A percentile compares a stretch with the other conserved stretches of the same genome.
These are phyloP conservation scores for Lasiodiplodia theobromae DNA, from an alignment of 2,329 filamentous ascomycete species.

Conservation along the genomic window DNA sequence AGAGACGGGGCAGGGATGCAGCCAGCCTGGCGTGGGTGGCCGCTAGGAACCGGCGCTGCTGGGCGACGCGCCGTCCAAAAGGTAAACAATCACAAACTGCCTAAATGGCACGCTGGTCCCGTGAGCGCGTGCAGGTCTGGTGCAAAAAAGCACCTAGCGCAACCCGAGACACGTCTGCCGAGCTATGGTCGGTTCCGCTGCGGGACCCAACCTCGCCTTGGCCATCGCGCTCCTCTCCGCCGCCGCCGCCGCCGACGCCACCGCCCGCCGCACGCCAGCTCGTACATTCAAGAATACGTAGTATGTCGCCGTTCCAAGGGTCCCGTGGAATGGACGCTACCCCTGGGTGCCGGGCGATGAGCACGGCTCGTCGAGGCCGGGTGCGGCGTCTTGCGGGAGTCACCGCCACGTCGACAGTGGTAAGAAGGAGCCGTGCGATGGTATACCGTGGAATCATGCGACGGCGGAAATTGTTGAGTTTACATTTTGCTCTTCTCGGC, in stretches of 20 bases:
- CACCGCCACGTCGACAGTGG: constrained; percentile 15
- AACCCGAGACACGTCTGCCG: constrained; percentile 21
- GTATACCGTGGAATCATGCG: constrained; percentile 24
- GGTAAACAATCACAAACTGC: constrained; percentile 31
- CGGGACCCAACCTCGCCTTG: constrained; percentile 18
- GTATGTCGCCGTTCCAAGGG: background rate
- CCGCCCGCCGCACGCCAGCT: constrained; percentile 4
- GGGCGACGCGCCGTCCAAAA: constrained; percentile 28
- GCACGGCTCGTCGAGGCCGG: background rate
- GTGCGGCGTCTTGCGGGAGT: background rate
- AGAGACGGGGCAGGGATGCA: constrained; percentile 25
- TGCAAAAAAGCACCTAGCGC: background rate
- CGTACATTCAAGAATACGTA: background rate
- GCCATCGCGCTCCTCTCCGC: constrained; percentile 17
- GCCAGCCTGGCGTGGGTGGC: constrained; percentile 21
- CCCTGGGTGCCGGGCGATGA: background rate
- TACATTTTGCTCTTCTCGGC: constrained; percentile 28
- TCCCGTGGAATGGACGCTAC: constrained; percentile 1
- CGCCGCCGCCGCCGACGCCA: constrained; percentile 15
- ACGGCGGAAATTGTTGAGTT: constrained; percentile 28
- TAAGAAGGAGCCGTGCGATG: constrained; percentile 28
- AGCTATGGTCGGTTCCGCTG: constrained; percentile 18
- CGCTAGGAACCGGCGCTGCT: constrained; percentile 5
- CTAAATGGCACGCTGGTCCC: constrained; percentile 23
- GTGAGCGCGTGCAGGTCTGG: constrained; percentile 24